These are phyloP conservation scores for Aspergillus fumigatiaffinis DNA, from an alignment of 2,329 filamentous ascomycete species.

Conservation along the genomic window DNA sequence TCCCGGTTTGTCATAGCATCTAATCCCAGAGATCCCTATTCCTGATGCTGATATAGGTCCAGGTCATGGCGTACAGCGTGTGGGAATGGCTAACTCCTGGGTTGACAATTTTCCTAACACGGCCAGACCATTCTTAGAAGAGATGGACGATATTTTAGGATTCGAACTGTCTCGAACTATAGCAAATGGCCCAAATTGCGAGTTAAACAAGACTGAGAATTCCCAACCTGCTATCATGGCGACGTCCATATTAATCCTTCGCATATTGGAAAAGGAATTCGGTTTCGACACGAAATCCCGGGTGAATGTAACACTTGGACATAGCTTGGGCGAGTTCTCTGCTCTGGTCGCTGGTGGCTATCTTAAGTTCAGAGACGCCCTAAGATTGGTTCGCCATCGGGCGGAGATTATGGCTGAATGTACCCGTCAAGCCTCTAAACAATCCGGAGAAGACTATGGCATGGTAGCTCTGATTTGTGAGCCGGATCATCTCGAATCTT, in stretches of 20 bases:
- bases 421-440: slow-evolving; percentile 60
- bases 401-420: slow-evolving; percentile 81
- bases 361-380: slow-evolving; percentile 70
- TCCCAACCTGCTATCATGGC: slow-evolving; percentile 97
- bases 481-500: slow-evolving; percentile 64
- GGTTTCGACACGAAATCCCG: slow-evolving; percentile 66
- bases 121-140: slow-evolving; percentile 70
- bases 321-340: slow-evolving; percentile 90
- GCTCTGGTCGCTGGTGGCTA: slow-evolving; percentile 83
- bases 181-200: slow-evolving; percentile 69
- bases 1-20: slow-evolving; percentile 30
- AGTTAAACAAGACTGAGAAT: slow-evolving; percentile 77
- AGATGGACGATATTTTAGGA: slow-evolving; percentile 75
- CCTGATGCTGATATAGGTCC: slow-evolving; percentile 13
- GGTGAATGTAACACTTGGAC: slow-evolving; percentile 80
- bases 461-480: slow-evolving; percentile 94
- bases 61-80: slow-evolving; percentile 86
- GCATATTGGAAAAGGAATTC: slow-evolving; percentile 81
- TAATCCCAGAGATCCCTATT: not conserved
- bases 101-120: slow-evolving; percentile 78
- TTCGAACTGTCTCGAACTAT: slow-evolving; percentile 75
- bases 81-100: slow-evolving; percentile 85
- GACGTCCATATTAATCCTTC: slow-evolving; percentile 82
- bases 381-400: slow-evolving; percentile 70
- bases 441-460: slow-evolving; percentile 77